Evolutionary conservation across 1,284 basidiomycete genomes (phyloP), one percentile per base, ranked within the genome.

Genomic region (Blastosporella zonata): DNA sequence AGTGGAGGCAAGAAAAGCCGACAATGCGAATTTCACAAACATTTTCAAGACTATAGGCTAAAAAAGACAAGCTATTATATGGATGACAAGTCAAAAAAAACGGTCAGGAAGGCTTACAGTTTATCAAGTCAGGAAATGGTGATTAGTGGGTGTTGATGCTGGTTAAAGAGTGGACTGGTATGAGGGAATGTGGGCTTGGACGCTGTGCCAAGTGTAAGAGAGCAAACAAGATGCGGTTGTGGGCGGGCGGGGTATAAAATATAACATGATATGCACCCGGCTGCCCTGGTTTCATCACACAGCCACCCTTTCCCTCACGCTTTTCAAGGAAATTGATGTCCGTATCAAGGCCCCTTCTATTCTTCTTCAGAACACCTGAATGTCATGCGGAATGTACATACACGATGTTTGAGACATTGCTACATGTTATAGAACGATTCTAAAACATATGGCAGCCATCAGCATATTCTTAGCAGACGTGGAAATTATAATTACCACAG

Each of bases 21-120:
- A 60, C 46, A 78, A 63, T 52, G 71, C 55, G 48, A 67, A 59
- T 43, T 68, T 59, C 37, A 64, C 61, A 59, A 77, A 68, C 75
- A 82, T 79, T 50, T 57, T 60, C 34, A 52, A 38, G 21, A 43
- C n/a, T n/a, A 47, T 50, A 44, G 33, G 29, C 46, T 52, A 31
- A 9, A 9, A 22, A 47, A n/a, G 21, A 45, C 52, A 37, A 49
- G 49, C 46, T 41, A 50, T 52, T 8, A 47, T 34, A 41, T 27
- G 17, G 43, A 41, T 42, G 49, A 33, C 47, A 48, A 46, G 40
- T 36, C 43, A 20, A 42, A 28, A 31, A 27, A 44, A 23, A 27
- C 13, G 21, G 18, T 10, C 8, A 27, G 34, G 28, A 21, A 25
- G 31, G 44, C 53, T 43, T 43, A 55, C 49, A 13, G 28, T 44